Evolutionary conservation across 2,329 filamentous ascomycete genomes (phyloP).

Genomic region (Daldinia sp.): DNA sequence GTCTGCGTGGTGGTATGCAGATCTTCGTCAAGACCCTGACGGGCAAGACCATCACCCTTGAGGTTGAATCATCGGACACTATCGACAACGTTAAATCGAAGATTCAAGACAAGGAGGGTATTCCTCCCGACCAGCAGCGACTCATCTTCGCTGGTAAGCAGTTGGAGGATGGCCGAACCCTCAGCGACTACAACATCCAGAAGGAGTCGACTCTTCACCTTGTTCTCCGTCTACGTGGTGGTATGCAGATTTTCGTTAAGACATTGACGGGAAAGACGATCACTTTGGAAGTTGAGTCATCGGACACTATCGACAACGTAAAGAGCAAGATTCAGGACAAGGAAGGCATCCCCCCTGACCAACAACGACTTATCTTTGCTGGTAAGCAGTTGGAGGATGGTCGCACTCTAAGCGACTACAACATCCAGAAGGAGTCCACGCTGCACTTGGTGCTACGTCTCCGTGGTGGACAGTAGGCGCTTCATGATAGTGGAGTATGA

Average conservation of each 20-base stretch:
- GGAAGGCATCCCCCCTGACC: constrained; percentile 75
- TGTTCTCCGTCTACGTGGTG: constrained; percentile 82
- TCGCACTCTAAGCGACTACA: constrained; percentile 85
- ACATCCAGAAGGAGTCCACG: constrained; percentile 83
- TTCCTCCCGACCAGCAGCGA: constrained; percentile 93
- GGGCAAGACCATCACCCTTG: constrained; percentile 93
- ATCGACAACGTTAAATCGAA: constrained; percentile 96
- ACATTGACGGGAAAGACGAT: constrained; percentile 76
- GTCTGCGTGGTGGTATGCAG: constrained; percentile 89
- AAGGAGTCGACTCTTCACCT: constrained; percentile 86
- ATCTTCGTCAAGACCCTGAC: constrained; percentile 89
- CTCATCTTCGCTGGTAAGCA: constrained; percentile 95
- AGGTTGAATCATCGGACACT: constrained; percentile 88
- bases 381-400: constrained; percentile 79
- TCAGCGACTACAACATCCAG: constrained; percentile 97
- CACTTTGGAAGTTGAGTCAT: constrained; percentile 72
- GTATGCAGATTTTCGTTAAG: constrained; percentile 80
- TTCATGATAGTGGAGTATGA: constrained; percentile 28
- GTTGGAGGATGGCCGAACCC: constrained; percentile 87
- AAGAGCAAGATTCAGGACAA: constrained; percentile 77
- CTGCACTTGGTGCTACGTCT: constrained; percentile 76
- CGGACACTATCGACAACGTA: constrained; percentile 75
- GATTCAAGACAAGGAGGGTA: constrained; percentile 93
- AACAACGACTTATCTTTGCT: constrained; percentile 75
- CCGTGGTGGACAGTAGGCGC: constrained; percentile 66